Evolutionary conservation across 371 early-diverging fungal genomes (phyloP), one percentile per base, ranked within the genome.

Genomic region (Mortierella polycephala): DNA sequence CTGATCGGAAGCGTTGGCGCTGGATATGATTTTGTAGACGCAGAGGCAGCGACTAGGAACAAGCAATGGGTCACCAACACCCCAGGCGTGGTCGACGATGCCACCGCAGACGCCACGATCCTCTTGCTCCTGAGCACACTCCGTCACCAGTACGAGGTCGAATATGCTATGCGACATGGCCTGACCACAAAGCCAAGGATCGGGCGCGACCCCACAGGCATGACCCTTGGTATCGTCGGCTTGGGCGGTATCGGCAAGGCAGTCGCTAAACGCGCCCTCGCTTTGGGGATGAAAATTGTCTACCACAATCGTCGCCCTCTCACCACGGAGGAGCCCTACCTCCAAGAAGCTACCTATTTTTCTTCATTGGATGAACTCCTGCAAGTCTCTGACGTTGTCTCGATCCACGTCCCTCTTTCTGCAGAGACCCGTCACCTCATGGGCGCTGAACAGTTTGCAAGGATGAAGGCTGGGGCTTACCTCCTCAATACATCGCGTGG

Each of bases 401-500:
- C 86, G 13, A 76, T 90, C 41, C 85, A 88, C 68, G 85, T 87
- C 44, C 90, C 90, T 8, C 73, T 88, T 13, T 85, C 81, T 56
- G 56, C 75, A 9, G 80, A 82, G 49, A 89, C 90, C 7, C 82
- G 72, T 5, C 84, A 88, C 57, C 69, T 90, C 51, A 61, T 90
- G 30, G 82, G 81, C 45, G 71, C 81, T 11, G 71, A 72, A 20
- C 84, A 87, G 49, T 83, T 90, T 21, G 60, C 81, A 0, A 67
- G 71, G 72, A 88, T 87, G 88, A 90, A 90, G 67, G 57, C 82
- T 42, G 85, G 84, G 20, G 81, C 84, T 2, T 85, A 87, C 57
- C 56, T 90, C 37, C 82, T 90, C 21, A 90, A 90, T 62, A 90
- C 90, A 0, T 83, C 90, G 7, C 85, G 90, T 14, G 90, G 90